These are phyloP conservation scores for peach (Prunus persica) DNA, from an alignment of 306 rosid species.

Conservation along the genomic window Prunus_persica_NCBIv2 NC_034009.1:6461501-6462000, in stretches of 20 bases:
- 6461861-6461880: constrained; percentile 6
- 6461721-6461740: background rate
- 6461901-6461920: background rate
- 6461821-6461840: background rate
- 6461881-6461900: background rate
- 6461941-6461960: background rate
- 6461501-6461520: background rate
- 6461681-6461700: background rate
- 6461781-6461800: background rate
- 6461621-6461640: background rate
- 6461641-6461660: background rate
- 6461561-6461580: background rate
- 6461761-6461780: background rate
- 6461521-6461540: background rate
- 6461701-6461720: background rate
- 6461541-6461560: background rate
- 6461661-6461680: background rate
- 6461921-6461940: background rate
- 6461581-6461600: background rate
- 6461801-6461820: background rate
- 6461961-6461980: background rate
- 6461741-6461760: no score
- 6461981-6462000: background rate
- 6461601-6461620: no score
- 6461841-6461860: background rate